A percentile compares a stretch with the other conserved stretches of the same genome.
Evolutionary conservation across 768 basidiomycete species (phyloP).

Genomic region (Psilocybe azurescens): DNA sequence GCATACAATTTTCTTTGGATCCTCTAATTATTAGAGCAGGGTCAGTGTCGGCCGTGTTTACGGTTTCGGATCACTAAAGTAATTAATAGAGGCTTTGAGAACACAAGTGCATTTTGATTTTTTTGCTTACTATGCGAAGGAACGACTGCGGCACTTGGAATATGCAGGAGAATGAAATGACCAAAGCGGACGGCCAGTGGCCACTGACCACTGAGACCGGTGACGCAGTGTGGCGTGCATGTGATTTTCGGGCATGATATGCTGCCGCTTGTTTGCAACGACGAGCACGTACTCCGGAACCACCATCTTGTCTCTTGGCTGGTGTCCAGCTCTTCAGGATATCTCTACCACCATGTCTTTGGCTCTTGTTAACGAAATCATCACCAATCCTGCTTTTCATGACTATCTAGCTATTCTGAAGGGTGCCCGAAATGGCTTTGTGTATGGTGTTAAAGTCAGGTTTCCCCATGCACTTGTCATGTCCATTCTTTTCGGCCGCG

Average conservation of each 20-base stretch:
- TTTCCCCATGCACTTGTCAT: constrained; percentile 98
- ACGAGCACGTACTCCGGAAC: constrained; percentile 18
- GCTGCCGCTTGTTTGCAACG: constrained; percentile 12
- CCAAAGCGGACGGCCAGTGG: neutral
- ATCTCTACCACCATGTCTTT: constrained; percentile 27
- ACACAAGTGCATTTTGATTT: no score
- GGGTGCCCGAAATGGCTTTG: constrained; percentile 89
- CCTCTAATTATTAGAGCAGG: no score
- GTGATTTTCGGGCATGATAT: constrained; percentile 21
- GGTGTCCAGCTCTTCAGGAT: constrained; percentile 7
- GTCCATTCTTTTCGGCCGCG: constrained; percentile 92
- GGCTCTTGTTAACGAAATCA: constrained; percentile 48
- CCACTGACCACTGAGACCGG: neutral
- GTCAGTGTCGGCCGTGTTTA: no score
- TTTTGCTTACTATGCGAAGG: no score
- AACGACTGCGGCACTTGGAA: no score
- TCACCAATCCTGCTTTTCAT: constrained; percentile 79
- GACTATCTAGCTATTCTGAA: constrained; percentile 94
- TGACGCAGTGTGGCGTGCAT: constrained; percentile 7
- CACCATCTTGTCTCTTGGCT: constrained; percentile 8
- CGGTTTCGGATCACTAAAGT: no score
- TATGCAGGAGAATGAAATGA: no score
- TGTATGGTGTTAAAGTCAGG: constrained; percentile 89
- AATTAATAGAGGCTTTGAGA: no score
- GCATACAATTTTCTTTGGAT: no score